Conservation (phyloP, 768 basidiomycete genomes). For the Hericium erinaceus region DNA sequence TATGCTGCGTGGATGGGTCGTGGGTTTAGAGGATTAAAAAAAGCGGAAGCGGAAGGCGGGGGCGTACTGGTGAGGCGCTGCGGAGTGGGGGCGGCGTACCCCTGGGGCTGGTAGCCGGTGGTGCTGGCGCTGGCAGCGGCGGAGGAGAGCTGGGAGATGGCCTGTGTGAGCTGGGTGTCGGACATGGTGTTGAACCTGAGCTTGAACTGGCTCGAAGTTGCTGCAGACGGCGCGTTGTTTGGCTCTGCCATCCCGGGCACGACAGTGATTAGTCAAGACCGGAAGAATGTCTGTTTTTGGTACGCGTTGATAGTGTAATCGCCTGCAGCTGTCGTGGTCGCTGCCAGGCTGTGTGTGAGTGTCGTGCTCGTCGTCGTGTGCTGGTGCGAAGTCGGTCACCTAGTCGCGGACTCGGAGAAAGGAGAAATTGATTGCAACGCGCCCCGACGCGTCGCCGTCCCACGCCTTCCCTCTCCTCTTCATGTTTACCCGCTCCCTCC, state of each 20-base stretch:
- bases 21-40: constrained; percentile 3
- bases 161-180: constrained; percentile 55
- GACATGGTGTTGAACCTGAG: constrained; percentile 37
- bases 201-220: background rate
- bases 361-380: background rate
- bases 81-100: constrained; percentile 24
- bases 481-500: constrained; percentile 5
- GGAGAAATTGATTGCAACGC: background rate
- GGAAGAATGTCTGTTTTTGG: background rate
- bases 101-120: constrained; percentile 24
- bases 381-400: background rate
- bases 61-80: constrained; percentile 12
- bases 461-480: background rate
- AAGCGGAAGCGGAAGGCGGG: background rate
- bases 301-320: background rate
- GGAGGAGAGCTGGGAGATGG: constrained; percentile 41
- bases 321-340: background rate
- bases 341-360: background rate
- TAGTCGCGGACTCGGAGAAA: background rate
- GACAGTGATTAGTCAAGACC: background rate
- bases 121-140: constrained; percentile 16
- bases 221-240: background rate
- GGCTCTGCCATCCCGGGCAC: background rate
- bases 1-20: constrained; percentile 31
- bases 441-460: constrained; percentile 6